These are phyloP conservation scores for Yamadazyma conglobata DNA, from an alignment of 1,139 yeast species.

Conservation along the genomic window DNA sequence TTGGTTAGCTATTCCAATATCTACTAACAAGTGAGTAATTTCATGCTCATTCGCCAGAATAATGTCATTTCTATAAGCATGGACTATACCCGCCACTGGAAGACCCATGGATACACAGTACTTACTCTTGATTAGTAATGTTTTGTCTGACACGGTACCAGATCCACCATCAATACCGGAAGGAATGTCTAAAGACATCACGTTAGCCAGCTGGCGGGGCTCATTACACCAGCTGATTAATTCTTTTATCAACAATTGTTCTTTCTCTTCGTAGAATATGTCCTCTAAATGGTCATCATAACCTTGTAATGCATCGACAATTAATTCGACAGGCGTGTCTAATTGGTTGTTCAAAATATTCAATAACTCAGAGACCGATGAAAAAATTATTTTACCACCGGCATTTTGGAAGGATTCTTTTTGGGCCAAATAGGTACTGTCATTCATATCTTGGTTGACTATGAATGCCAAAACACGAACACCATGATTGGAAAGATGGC, in stretches of 20 bases:
- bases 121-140: conserved; percentile 32
- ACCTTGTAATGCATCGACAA: conserved; percentile 82
- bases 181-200: conserved; percentile 76
- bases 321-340: conserved; percentile 74
- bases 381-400: conserved; percentile 41
- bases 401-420: conserved; percentile 50
- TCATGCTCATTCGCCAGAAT: conserved; percentile 24
- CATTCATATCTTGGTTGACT: conserved; percentile 31
- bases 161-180: conserved; percentile 85
- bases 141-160: conserved; percentile 48
- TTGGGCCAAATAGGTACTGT: conserved; percentile 38
- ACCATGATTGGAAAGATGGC: conserved; percentile 75
- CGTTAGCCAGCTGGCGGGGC: conserved; percentile 42
- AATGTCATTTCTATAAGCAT: conserved; percentile 52
- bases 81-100: conserved; percentile 64
- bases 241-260: conserved; percentile 41
- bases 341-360: conserved; percentile 39
- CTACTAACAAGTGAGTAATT: conserved; percentile 56
- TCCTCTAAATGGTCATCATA: conserved; percentile 66
- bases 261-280: conserved; percentile 38
- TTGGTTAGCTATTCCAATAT: conserved; percentile 65
- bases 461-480: conserved; percentile 62
- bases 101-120: conserved; percentile 72
- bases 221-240: conserved; percentile 60
- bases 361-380: conserved; percentile 31